A percentile compares a stretch with the other conserved stretches of the same genome.
Conservation (phyloP, 2,329 filamentous ascomycete genomes). For the Fusarium haematococcum region DNA sequence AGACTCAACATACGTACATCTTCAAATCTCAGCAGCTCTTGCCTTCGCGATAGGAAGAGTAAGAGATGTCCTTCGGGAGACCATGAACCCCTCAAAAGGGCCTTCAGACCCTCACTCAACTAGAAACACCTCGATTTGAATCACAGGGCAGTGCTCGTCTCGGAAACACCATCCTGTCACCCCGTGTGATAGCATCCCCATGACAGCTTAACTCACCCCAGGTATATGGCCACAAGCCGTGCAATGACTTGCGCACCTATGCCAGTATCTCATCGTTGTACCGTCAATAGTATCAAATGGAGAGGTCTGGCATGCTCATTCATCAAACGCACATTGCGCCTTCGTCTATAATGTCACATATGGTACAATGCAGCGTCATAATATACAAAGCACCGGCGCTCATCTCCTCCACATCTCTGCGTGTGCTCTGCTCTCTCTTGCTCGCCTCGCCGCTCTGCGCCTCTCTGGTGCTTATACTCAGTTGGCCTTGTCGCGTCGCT, state of each 20-base stretch:
- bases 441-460: not conserved
- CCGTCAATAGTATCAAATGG: not conserved
- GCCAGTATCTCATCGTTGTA: not conserved
- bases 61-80: not conserved
- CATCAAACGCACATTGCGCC: slow-evolving; percentile 31
- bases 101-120: not conserved
- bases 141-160: not conserved
- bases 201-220: not conserved
- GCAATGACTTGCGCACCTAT: not conserved
- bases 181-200: not conserved
- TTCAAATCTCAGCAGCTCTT: not conserved
- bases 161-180: not conserved
- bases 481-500: slow-evolving; percentile 76
- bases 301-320: slow-evolving; percentile 18
- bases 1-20: not conserved
- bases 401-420: slow-evolving; percentile 19
- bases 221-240: not conserved
- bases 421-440: slow-evolving; percentile 26
- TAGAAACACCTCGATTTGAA: not conserved
- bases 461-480: slow-evolving; percentile 42
- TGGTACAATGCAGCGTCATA: slow-evolving; percentile 48
- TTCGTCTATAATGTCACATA: slow-evolving; percentile 49
- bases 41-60: not conserved
- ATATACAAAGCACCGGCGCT: slow-evolving; percentile 45
- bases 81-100: not conserved